phyloP scores from a whole-genome alignment of 768 basidiomycete species.

The Boletus tomentosulus region DNA sequence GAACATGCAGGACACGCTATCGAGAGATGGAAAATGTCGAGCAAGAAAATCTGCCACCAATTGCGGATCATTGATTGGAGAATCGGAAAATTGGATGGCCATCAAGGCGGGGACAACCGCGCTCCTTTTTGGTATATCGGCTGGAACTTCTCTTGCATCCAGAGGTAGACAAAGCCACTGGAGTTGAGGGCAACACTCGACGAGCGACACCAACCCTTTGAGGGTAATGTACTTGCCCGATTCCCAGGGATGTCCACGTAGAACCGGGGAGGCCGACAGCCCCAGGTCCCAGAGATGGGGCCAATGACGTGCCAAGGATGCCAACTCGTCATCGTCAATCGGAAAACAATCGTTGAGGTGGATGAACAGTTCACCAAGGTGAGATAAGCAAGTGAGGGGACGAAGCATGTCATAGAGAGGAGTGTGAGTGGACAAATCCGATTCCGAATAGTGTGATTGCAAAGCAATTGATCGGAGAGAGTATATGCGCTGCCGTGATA shows the following conservation, averaged over 20 bases:
- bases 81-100: background rate
- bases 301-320: too few species aligned
- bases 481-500: too few species aligned
- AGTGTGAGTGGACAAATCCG: too few species aligned
- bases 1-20: background rate
- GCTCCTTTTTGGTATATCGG: background rate
- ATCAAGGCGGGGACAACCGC: background rate
- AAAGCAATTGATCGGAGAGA: too few species aligned
- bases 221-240: background rate
- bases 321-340: too few species aligned
- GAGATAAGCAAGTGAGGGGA: too few species aligned
- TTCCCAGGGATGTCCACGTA: background rate
- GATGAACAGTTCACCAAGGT: too few species aligned
- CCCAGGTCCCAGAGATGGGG: too few species aligned
- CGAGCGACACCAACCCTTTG: background rate
- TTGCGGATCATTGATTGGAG: background rate
- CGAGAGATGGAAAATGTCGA: background rate
- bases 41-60: background rate
- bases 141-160: background rate
- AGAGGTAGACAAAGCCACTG: background rate
- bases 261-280: too few species aligned
- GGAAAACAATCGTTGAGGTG: too few species aligned
- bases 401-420: too few species aligned
- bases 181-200: background rate
- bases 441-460: too few species aligned